Conservation (phyloP, 164 flowering plant species). For the Akebia trifoliata region DNA sequence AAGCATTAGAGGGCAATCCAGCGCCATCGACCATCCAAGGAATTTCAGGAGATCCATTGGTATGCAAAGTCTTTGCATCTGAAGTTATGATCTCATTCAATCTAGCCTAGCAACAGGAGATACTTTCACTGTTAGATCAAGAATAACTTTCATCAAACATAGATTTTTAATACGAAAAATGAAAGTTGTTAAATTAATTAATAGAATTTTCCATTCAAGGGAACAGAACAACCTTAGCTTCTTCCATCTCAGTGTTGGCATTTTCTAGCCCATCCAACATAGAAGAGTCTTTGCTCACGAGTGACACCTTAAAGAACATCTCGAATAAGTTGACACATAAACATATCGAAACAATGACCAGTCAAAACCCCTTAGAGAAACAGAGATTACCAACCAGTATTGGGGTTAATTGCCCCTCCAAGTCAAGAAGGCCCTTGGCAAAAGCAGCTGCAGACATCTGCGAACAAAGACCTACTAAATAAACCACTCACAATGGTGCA, state of each 20-base stretch:
- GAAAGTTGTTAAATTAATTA: background rate
- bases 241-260: slow-evolving; percentile 93
- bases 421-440: slow-evolving; percentile 98
- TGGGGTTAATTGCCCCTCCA: slow-evolving; percentile 98
- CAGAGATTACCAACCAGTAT: slow-evolving; percentile 55
- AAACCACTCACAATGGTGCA: background rate
- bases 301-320: slow-evolving; percentile 82
- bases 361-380: background rate
- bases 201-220: background rate
- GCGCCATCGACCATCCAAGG: slow-evolving; percentile 99
- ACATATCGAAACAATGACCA: background rate
- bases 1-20: slow-evolving; percentile 82
- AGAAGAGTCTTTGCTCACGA: slow-evolving; percentile 98
- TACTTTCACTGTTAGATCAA: background rate
- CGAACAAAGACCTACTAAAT: slow-evolving; percentile 5
- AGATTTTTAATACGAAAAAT: background rate
- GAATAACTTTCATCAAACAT: no score
- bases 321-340: no score
- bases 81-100: slow-evolving; percentile 82
- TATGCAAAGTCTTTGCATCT: slow-evolving; percentile 37
- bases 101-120: slow-evolving; percentile 59
- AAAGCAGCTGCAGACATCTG: slow-evolving; percentile 99
- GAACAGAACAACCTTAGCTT: slow-evolving; percentile 73
- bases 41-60: slow-evolving; percentile 43
- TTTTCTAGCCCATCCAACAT: slow-evolving; percentile 99